phyloP scores from a whole-genome alignment of 148 eudicot species.

The Silene latifolia region DNA sequence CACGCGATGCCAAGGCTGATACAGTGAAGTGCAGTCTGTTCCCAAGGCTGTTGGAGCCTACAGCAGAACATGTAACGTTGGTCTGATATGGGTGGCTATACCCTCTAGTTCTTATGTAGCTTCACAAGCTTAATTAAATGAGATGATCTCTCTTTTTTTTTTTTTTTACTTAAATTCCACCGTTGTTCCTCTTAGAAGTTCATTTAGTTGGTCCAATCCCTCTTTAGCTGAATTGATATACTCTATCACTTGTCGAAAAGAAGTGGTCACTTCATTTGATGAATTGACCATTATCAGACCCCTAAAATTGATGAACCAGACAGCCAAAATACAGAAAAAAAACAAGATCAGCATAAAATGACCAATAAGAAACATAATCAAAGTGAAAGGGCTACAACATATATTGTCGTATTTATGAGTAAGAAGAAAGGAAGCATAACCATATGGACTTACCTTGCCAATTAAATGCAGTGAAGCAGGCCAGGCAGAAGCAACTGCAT shows the following conservation, averaged over 20 bases:
- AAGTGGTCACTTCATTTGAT: not conserved
- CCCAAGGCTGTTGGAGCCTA: not conserved
- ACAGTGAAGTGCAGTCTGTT: not conserved
- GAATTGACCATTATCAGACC: not conserved
- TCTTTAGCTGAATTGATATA: not conserved
- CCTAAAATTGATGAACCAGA: not conserved
- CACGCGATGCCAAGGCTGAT: not conserved
- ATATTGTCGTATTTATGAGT: not conserved
- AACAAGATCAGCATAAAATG: constrained; percentile 3
- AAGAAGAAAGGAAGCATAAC: not conserved
- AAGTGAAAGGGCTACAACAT: not conserved
- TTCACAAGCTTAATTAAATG: constrained; percentile 1
- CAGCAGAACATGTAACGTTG: not conserved
- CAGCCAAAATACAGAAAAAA: not conserved
- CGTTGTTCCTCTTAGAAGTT: not conserved
- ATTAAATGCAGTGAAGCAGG: constrained; percentile 94
- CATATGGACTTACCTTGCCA: constrained; percentile 66
- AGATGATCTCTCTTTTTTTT: not conserved
- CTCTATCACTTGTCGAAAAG: not conserved
- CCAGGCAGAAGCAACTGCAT: constrained; percentile 80
- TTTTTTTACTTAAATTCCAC: not conserved
- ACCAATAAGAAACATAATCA: not conserved
- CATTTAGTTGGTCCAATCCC: not conserved
- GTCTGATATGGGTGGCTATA: not conserved
- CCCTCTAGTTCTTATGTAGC: constrained; percentile 3